Percentiles rank a stretch among this genome's conserved stretches.
phyloP scores from a whole-genome alignment of 495 filamentous ascomycete genomes.

The Penicillium desertorum region DNA sequence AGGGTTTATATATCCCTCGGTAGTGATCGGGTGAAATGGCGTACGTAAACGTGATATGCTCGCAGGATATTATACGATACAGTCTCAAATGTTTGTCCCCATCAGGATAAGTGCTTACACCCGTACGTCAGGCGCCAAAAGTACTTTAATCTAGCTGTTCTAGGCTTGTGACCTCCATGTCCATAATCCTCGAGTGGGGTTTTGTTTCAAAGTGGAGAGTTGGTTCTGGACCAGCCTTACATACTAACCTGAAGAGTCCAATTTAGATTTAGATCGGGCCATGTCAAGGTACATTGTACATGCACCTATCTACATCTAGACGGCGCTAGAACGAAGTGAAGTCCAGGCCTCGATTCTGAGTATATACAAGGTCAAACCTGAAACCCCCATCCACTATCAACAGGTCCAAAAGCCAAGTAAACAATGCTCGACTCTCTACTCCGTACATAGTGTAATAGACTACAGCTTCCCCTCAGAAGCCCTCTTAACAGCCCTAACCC shows the following conservation, averaged over 20 bases:
- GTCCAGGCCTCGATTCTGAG: neutral
- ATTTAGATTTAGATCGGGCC: neutral
- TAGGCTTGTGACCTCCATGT: neutral
- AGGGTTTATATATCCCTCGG: neutral
- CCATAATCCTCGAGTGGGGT: neutral
- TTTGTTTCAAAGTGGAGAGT: neutral
- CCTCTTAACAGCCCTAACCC: constrained; percentile 52
- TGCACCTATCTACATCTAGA: constrained; percentile 1
- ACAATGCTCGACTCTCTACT: neutral
- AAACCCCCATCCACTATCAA: neutral
- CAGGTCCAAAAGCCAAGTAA: neutral
- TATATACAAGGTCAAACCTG: neutral
- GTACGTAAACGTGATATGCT: constrained; percentile 7
- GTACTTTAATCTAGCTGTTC: neutral
- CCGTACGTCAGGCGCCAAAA: constrained; percentile 9
- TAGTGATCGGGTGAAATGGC: constrained; percentile 3
- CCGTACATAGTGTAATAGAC: neutral
- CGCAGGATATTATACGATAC: constrained; percentile 5
- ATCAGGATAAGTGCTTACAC: constrained; percentile 11
- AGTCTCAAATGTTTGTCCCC: neutral
- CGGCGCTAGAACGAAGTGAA: neutral
- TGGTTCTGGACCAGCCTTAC: constrained; percentile 1
- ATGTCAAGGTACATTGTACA: constrained; percentile 1
- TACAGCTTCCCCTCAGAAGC: constrained; percentile 52
- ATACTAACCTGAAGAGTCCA: neutral